phyloP scores from a whole-genome alignment of 2,329 filamentous ascomycete genomes.

The Colletotrichum tamarilloi region DNA sequence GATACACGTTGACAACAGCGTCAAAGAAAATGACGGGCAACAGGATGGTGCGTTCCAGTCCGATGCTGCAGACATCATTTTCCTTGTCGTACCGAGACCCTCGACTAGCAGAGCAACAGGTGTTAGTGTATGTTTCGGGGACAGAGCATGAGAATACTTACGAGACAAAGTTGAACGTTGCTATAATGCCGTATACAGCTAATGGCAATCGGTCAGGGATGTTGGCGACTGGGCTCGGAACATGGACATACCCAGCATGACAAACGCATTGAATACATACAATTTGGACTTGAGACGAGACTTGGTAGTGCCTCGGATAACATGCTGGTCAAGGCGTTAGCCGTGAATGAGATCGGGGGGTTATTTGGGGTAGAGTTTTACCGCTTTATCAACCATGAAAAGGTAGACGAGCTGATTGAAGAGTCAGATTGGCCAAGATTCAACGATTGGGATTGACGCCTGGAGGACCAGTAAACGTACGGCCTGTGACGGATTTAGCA shows the following conservation, averaged over 20 bases:
- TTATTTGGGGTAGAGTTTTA: background rate
- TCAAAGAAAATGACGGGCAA: constrained; percentile 17
- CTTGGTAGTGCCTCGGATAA: constrained; percentile 9
- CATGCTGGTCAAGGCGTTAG: background rate
- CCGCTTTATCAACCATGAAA: constrained; percentile 18
- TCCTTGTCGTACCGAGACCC: background rate
- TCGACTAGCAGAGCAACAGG: background rate
- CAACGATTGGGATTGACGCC: too few relatives aligned
- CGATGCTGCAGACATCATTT: background rate
- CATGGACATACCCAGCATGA: background rate
- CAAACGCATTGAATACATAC: constrained; percentile 1
- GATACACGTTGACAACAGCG: constrained; percentile 13
- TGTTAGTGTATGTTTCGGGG: background rate
- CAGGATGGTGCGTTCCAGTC: background rate
- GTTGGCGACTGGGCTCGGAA: too few relatives aligned
- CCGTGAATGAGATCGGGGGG: background rate
- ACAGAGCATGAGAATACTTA: background rate
- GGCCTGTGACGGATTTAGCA: background rate
- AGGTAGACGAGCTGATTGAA: constrained; percentile 8
- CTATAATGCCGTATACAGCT: constrained; percentile 2
- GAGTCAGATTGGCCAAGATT: background rate
- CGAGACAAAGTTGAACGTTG: background rate
- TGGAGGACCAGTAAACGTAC: background rate
- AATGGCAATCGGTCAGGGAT: background rate
- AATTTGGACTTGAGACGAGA: constrained; percentile 11